Conservation (phyloP, 192 early-diverging fungal species). For the Coemansia umbellata region DNA sequence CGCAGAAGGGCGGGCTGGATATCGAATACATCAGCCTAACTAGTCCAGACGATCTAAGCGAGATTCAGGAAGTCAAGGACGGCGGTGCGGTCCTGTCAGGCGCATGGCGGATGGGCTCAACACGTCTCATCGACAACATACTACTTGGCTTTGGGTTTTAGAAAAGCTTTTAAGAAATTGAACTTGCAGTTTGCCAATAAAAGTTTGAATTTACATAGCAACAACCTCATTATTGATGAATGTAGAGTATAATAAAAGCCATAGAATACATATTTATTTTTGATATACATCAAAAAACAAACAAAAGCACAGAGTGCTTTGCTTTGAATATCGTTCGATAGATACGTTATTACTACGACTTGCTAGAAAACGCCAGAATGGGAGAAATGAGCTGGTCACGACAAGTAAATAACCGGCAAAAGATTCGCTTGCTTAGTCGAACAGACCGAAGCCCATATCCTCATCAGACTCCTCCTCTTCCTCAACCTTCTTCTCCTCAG, state of each 20-base stretch:
- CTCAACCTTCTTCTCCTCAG: conserved; percentile 48
- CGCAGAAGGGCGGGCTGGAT: conserved; percentile 48
- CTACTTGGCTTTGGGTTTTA: conserved; percentile 60
- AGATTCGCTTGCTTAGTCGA: conserved; percentile 58
- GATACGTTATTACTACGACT: too few species aligned
- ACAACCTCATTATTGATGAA: background rate
- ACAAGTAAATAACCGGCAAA: background rate
- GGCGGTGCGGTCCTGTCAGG: conserved; percentile 75
- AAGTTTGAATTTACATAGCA: too few species aligned
- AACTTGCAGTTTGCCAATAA: too few species aligned
- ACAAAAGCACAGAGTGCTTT: background rate
- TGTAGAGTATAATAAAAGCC: background rate
- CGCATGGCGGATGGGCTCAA: conserved; percentile 80
- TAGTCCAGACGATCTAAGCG: conserved; percentile 62
- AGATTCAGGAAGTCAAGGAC: conserved; percentile 47
- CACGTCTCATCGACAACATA: conserved; percentile 92
- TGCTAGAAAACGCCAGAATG: background rate
- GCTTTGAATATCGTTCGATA: too few species aligned
- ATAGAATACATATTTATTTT: background rate
- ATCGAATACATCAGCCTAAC: conserved; percentile 87
- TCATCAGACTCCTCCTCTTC: conserved; percentile 82
- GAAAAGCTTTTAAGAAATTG: too few species aligned
- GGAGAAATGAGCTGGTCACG: background rate
- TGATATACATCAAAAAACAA: background rate
- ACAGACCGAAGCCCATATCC: conserved; percentile 91